Evolutionary conservation across 306 rosid species (phyloP).

Genomic region (Prunus mume): DNA sequence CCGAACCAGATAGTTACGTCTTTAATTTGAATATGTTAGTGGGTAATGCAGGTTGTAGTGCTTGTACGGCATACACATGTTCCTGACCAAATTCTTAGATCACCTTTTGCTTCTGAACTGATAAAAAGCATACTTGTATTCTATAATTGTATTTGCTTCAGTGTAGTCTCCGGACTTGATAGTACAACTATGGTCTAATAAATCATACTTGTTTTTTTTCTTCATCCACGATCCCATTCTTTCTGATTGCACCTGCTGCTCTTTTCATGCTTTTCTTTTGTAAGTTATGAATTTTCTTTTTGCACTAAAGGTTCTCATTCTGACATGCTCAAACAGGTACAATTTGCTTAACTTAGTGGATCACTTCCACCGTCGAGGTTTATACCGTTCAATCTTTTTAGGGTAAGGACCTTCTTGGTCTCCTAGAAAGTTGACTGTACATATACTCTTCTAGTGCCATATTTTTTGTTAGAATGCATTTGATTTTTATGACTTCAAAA

Average conservation of each 20-base stretch:
- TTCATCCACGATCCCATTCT: no score
- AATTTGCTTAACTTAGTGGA: constrained; percentile 67
- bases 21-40: not conserved
- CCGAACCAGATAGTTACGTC: not conserved
- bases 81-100: not conserved
- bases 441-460: constrained; percentile 1
- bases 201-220: no score
- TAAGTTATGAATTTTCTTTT: not conserved
- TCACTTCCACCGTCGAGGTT: constrained; percentile 80
- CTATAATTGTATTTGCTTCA: not conserved
- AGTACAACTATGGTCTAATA: not conserved
- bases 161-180: not conserved
- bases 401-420: constrained; percentile 38
- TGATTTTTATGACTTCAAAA: constrained; percentile 20
- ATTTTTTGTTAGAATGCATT: constrained; percentile 18
- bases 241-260: constrained; percentile 14
- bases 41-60: not conserved
- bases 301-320: constrained; percentile 18
- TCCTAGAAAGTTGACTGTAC: constrained; percentile 2
- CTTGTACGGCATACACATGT: not conserved
- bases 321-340: constrained; percentile 59
- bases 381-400: constrained; percentile 72
- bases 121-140: not conserved
- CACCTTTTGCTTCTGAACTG: not conserved
- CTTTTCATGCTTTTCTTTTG: not conserved